Conservation (phyloP, 1,284 basidiomycete species). For the Trametes sp. region DNA sequence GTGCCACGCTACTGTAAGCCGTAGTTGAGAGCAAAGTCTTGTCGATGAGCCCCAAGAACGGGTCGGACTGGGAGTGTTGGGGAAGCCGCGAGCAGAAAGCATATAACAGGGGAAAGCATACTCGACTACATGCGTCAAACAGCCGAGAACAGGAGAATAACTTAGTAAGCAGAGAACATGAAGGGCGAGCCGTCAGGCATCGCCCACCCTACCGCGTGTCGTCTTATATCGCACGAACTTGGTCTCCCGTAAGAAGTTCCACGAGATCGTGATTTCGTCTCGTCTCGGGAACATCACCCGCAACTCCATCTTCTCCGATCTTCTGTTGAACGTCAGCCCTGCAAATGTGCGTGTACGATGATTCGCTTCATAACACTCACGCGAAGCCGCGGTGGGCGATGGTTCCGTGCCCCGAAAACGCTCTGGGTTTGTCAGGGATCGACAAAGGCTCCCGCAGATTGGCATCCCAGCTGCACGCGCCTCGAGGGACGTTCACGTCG, state of each 20-base stretch:
- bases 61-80: too few relatives aligned
- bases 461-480: conserved; percentile 35
- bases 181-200: background rate
- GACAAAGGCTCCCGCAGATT: conserved; percentile 4
- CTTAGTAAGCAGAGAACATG: background rate
- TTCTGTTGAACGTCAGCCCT: background rate
- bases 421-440: conserved; percentile 4
- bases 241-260: conserved; percentile 11
- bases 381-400: conserved; percentile 31
- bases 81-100: background rate
- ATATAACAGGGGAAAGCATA: background rate
- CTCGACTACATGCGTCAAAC: background rate
- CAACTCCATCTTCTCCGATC: conserved; percentile 6
- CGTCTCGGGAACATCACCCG: conserved; percentile 12
- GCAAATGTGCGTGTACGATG: background rate
- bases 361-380: conserved; percentile 12
- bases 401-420: conserved; percentile 26
- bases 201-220: conserved; percentile 2
- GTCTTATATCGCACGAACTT: conserved; percentile 21
- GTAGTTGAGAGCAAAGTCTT: too few relatives aligned
- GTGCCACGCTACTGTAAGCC: too few relatives aligned
- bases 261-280: conserved; percentile 24
- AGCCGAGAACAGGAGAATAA: background rate
- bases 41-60: too few relatives aligned
- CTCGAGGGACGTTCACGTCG: conserved; percentile 39